Evolutionary conservation across 352 stramenopile species (phyloP).

Genomic region (Phytophthora hybrid): DNA sequence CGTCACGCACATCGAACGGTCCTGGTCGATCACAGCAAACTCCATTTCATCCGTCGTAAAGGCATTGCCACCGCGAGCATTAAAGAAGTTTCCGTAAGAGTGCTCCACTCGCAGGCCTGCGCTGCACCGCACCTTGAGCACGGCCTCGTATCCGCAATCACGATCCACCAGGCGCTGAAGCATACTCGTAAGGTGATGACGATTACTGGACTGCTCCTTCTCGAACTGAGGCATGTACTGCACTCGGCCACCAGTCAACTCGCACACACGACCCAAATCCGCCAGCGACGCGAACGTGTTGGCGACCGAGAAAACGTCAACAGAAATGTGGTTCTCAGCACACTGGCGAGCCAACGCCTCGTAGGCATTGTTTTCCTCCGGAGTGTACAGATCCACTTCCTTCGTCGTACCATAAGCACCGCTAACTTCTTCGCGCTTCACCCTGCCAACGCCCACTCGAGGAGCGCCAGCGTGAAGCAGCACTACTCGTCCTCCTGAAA

Average conservation of each 20-base stretch:
- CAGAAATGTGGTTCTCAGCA: constrained; percentile 81
- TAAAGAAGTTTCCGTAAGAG: constrained; percentile 89
- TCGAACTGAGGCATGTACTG: constrained; percentile 90
- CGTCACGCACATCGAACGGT: constrained; percentile 86
- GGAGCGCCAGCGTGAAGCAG: constrained; percentile 82
- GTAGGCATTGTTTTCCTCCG: constrained; percentile 74
- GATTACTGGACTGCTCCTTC: constrained; percentile 85
- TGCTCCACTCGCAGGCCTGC: constrained; percentile 85
- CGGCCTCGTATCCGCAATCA: constrained; percentile 85
- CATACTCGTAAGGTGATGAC: constrained; percentile 78
- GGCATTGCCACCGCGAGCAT: constrained; percentile 58
- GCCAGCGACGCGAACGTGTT: constrained; percentile 87
- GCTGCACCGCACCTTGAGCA: constrained; percentile 91
- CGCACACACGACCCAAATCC: constrained; percentile 81
- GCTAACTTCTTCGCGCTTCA: constrained; percentile 85
- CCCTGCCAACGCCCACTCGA: constrained; percentile 74
- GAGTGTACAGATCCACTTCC: constrained; percentile 87
- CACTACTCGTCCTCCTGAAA: constrained; percentile 72
- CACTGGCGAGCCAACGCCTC: constrained; percentile 71
- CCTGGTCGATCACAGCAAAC: constrained; percentile 88
- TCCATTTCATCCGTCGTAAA: constrained; percentile 89
- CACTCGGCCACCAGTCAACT: constrained; percentile 87
- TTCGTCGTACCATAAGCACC: constrained; percentile 86
- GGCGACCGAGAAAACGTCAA: constrained; percentile 88
- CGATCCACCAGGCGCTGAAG: constrained; percentile 77